Percentiles rank a stretch among this genome's conserved stretches.
Evolutionary conservation across 2,329 filamentous ascomycete genomes (phyloP).

Genomic region (Cladophialophora immunda): DNA sequence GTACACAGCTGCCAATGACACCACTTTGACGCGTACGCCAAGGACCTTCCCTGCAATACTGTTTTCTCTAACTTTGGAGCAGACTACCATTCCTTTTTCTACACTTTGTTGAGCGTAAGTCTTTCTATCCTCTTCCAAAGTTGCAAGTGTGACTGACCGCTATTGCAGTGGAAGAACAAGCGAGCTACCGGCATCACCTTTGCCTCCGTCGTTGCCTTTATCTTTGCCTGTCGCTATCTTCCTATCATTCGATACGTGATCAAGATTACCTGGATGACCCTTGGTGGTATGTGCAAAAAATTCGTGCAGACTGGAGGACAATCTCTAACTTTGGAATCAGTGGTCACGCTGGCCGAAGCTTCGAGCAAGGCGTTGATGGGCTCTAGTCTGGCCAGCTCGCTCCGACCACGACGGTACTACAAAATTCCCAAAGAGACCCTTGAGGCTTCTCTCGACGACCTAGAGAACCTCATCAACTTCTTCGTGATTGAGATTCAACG

Average conservation of each 20-base stretch:
- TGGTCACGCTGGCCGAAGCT: constrained; percentile 66
- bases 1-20: constrained; percentile 65
- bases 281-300: constrained; percentile 60
- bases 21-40: constrained; percentile 67
- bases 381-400: constrained; percentile 66
- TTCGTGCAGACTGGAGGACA: background rate
- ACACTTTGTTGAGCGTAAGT: constrained; percentile 68
- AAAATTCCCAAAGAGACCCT: constrained; percentile 70
- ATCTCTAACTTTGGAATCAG: constrained; percentile 27
- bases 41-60: background rate
- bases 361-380: constrained; percentile 64
- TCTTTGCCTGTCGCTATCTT: constrained; percentile 70
- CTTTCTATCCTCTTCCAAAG: constrained; percentile 23
- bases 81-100: constrained; percentile 74
- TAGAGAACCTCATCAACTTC: constrained; percentile 73
- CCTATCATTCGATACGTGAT: constrained; percentile 69
- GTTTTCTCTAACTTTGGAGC: constrained; percentile 21
- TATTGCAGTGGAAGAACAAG: constrained; percentile 68
- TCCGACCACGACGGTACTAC: constrained; percentile 72
- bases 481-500: constrained; percentile 74
- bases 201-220: constrained; percentile 63
- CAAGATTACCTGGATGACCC: constrained; percentile 66
- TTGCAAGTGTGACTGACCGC: constrained; percentile 32
- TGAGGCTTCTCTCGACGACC: constrained; percentile 67
- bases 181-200: constrained; percentile 70